Evolutionary conservation across 148 eudicot species (phyloP).

Genomic region (Persicaria maculosa): DNA sequence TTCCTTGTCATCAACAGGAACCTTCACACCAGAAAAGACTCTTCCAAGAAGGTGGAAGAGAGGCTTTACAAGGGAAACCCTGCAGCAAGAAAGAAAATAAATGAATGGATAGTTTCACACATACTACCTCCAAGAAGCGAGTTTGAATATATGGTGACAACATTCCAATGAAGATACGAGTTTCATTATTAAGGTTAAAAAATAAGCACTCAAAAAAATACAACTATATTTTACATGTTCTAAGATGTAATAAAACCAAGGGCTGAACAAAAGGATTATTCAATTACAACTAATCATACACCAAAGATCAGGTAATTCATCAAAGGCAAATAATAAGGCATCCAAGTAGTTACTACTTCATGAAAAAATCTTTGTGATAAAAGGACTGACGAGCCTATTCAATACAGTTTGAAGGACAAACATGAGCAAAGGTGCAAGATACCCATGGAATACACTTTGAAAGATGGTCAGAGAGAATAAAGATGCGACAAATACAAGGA

Average conservation of each 20-base stretch:
- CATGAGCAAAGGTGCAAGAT: too few species aligned
- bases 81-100: slow-evolving; percentile 10
- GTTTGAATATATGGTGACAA: not conserved
- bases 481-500: too few species aligned
- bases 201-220: too few species aligned
- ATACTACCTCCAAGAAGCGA: not conserved
- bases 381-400: too few species aligned
- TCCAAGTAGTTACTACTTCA: too few species aligned
- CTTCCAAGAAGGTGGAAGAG: slow-evolving; percentile 61
- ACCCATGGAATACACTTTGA: too few species aligned
- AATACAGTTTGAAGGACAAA: too few species aligned
- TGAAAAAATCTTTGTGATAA: too few species aligned
- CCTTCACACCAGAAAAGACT: slow-evolving; percentile 35
- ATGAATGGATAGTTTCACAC: not conserved
- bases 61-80: slow-evolving; percentile 49
- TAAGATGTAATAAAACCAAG: not conserved
- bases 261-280: not conserved
- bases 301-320: too few species aligned
- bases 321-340: too few species aligned
- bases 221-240: not conserved
- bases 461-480: too few species aligned
- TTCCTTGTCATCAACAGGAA: slow-evolving; percentile 22
- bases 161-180: not conserved
- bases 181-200: not conserved
- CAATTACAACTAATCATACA: too few species aligned